A percentile compares a stretch with the other conserved stretches of the same genome.
Conservation (phyloP, 1,284 basidiomycete genomes). For the Bjerkandera adusta region DNA sequence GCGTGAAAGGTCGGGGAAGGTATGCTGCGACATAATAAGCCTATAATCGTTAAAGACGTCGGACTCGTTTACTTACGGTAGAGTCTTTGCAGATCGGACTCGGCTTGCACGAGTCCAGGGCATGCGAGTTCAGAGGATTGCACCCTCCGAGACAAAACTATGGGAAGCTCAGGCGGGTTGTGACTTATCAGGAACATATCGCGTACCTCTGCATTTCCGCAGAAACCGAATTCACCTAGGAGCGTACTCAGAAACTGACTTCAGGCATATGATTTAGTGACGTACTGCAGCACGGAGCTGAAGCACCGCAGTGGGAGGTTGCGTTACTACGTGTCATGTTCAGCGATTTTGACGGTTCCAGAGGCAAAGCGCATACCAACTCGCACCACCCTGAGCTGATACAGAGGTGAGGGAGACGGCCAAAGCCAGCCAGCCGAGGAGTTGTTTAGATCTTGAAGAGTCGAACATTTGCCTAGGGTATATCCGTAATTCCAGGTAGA, state of each 20-base stretch:
- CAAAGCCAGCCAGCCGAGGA: conserved; percentile 11
- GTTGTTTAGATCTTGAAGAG: background rate
- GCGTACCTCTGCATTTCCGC: conserved; percentile 53
- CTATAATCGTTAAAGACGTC: background rate
- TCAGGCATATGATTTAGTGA: conserved; percentile 12
- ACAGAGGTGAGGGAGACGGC: conserved; percentile 10
- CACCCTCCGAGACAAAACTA: conserved; percentile 83
- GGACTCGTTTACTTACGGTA: conserved; percentile 41
- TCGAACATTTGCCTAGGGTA: background rate
- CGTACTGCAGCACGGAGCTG: conserved; percentile 72
- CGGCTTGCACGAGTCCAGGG: conserved; percentile 65
- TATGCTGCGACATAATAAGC: conserved; percentile 50
- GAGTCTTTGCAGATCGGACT: conserved; percentile 67
- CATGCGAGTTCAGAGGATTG: conserved; percentile 68
- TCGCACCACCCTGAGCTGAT: conserved; percentile 21
- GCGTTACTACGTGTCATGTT: conserved; percentile 41
- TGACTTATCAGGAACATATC: background rate
- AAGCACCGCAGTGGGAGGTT: conserved; percentile 50
- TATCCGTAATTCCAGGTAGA: no score
- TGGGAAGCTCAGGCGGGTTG: background rate
- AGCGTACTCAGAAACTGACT: background rate
- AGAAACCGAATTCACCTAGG: conserved; percentile 73
- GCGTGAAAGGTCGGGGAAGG: conserved; percentile 64
- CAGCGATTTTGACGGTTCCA: background rate
- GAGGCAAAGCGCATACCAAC: conserved; percentile 14